Percentiles rank a stretch among this genome's conserved stretches.
Conservation (phyloP, 2,329 filamentous ascomycete species). For the Didymella pinodella region DNA sequence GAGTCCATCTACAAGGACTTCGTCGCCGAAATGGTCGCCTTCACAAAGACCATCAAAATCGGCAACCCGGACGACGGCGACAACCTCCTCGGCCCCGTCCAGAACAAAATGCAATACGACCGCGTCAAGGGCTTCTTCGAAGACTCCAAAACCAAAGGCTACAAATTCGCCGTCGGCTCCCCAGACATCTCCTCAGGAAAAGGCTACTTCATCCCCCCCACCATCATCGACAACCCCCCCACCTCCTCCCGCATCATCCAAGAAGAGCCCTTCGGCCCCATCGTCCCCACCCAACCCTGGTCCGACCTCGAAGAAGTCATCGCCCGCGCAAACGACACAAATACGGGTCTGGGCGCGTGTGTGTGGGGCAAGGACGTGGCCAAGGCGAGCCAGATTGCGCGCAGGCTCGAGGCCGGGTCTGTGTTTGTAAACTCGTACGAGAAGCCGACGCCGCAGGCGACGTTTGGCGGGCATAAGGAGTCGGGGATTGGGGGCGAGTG, state of each 20-base stretch:
- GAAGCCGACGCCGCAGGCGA: slow-evolving; percentile 56
- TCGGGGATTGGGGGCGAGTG: slow-evolving; percentile 78
- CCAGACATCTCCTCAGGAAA: slow-evolving; percentile 44
- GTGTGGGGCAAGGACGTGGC: slow-evolving; percentile 57
- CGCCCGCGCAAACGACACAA: slow-evolving; percentile 58
- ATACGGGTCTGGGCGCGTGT: slow-evolving; percentile 62
- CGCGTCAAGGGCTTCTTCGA: slow-evolving; percentile 64
- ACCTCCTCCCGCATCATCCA: slow-evolving; percentile 64
- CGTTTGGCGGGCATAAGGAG: slow-evolving; percentile 81
- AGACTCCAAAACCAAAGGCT: slow-evolving; percentile 63
- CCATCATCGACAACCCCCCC: slow-evolving; percentile 66
- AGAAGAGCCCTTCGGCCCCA: slow-evolving; percentile 71
- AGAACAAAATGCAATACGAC: slow-evolving; percentile 72
- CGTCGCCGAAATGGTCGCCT: slow-evolving; percentile 53
- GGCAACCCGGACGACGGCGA: slow-evolving; percentile 52
- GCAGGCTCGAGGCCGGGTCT: slow-evolving; percentile 61
- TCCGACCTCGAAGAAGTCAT: slow-evolving; percentile 62
- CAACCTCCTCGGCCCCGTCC: slow-evolving; percentile 66
- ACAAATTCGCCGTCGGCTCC: slow-evolving; percentile 62
- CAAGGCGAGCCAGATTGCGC: slow-evolving; percentile 58
- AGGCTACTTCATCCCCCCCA: slow-evolving; percentile 68
- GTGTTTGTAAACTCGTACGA: slow-evolving; percentile 64
- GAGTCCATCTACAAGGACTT: slow-evolving; percentile 51
- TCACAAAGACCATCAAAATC: slow-evolving; percentile 55
- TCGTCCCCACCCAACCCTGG: slow-evolving; percentile 72